These are phyloP conservation scores for Schrenkiella parvula DNA, from an alignment of 345 rosid species.

Conservation along the genomic window DNA sequence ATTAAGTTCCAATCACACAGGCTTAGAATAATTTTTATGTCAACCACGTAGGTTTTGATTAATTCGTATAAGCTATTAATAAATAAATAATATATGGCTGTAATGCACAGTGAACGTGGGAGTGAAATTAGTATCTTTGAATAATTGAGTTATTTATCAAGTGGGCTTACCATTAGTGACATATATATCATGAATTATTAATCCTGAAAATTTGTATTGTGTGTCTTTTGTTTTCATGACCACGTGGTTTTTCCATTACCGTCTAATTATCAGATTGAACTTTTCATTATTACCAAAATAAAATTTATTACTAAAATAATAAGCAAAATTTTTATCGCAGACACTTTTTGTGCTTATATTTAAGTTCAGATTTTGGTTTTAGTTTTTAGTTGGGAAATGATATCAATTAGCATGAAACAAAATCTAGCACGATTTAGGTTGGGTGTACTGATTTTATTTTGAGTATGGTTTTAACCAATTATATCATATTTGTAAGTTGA, in stretches of 20 bases:
- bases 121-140: slow-evolving; percentile 13
- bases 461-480: neutral
- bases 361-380: neutral
- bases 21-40: slow-evolving; percentile 1
- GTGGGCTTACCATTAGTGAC: slow-evolving; percentile 24
- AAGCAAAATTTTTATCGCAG: no score
- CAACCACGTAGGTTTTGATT: slow-evolving; percentile 33
- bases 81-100: slow-evolving; percentile 26
- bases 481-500: neutral
- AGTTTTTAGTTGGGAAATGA: neutral
- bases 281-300: neutral
- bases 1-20: slow-evolving; percentile 7
- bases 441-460: neutral
- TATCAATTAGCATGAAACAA: neutral
- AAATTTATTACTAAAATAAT: neutral
- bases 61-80: slow-evolving; percentile 18
- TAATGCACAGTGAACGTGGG: slow-evolving; percentile 22
- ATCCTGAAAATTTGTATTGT: neutral
- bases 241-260: slow-evolving; percentile 24
- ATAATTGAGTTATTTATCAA: slow-evolving; percentile 11
- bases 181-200: neutral
- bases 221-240: slow-evolving; percentile 3
- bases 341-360: no score
- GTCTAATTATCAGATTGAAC: neutral
- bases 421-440: neutral